Conservation (phyloP, 345 rosid species). For the Dipteronia sinensis region DNA sequence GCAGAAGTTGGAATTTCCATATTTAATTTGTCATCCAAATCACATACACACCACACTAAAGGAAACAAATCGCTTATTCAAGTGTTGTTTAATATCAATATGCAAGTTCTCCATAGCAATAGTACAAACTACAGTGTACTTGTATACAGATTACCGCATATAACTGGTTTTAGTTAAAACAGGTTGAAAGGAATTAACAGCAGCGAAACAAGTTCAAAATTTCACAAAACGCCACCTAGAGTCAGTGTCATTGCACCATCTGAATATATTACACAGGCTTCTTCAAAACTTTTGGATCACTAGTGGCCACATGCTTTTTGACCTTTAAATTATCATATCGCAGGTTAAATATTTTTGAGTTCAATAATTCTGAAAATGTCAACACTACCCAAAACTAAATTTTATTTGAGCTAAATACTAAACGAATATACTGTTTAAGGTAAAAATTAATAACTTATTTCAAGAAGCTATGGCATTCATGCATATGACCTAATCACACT, state of each 20-base stretch:
- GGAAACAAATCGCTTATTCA: background rate
- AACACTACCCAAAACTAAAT: background rate
- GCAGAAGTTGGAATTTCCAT: background rate
- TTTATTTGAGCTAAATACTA: background rate
- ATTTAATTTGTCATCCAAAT: background rate
- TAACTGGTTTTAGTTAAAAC: background rate
- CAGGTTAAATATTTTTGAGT: background rate
- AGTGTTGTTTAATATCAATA: background rate
- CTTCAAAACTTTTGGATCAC: background rate
- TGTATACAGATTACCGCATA: background rate
- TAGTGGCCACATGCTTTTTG: background rate
- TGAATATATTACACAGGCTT: background rate
- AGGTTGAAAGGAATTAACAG: background rate
- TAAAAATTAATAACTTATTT: background rate
- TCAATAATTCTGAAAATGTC: background rate
- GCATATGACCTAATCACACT: slow-evolving; percentile 5
- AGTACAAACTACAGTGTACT: background rate
- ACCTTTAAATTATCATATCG: background rate
- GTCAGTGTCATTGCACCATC: background rate
- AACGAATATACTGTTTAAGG: background rate
- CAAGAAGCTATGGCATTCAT: slow-evolving; percentile 4
- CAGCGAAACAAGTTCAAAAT: background rate
- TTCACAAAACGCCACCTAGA: background rate
- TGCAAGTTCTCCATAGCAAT: background rate
- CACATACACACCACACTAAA: background rate